phyloP scores from a whole-genome alignment of 2,329 filamentous ascomycete genomes.

The Aspergillus sp. region DNA sequence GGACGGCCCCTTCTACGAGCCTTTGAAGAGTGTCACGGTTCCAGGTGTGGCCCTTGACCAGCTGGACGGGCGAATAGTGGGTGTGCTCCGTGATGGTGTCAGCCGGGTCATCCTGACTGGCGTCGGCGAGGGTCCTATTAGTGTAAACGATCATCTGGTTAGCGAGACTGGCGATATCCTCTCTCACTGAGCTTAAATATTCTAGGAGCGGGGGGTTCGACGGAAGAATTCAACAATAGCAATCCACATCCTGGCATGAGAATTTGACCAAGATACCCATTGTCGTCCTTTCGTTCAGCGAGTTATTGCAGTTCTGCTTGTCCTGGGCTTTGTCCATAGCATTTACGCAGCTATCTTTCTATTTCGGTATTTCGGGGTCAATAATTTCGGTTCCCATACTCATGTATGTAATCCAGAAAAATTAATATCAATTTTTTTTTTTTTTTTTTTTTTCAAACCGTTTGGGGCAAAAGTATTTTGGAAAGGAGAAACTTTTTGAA shows the following conservation, averaged over 20 bases:
- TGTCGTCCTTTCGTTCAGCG: background rate
- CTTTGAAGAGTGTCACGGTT: slow-evolving; percentile 43
- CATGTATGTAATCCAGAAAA: no score
- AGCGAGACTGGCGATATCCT: slow-evolving; percentile 53
- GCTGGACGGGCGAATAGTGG: slow-evolving; percentile 46
- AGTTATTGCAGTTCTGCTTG: background rate
- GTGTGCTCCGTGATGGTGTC: slow-evolving; percentile 66
- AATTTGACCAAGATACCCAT: background rate
- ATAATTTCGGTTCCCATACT: no score
- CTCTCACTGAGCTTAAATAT: slow-evolving; percentile 3
- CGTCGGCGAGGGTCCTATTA: slow-evolving; percentile 81
- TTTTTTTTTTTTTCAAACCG: no score
- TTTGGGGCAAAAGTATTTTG: no score
- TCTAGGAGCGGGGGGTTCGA: background rate
- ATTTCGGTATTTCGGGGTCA: background rate
- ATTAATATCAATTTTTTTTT: no score
- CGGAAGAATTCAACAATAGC: background rate
- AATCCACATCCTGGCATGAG: no score
- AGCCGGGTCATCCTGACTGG: slow-evolving; percentile 83
- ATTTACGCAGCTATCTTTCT: background rate
- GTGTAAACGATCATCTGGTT: slow-evolving; percentile 69
- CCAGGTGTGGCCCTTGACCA: slow-evolving; percentile 55
- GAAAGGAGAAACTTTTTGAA: no score
- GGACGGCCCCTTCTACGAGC: slow-evolving; percentile 51
- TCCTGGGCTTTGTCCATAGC: background rate